Percentiles rank a stretch among this genome's conserved stretches.
phyloP scores from a whole-genome alignment of 192 early-diverging fungal genomes.

The Coemansia sp. region DNA sequence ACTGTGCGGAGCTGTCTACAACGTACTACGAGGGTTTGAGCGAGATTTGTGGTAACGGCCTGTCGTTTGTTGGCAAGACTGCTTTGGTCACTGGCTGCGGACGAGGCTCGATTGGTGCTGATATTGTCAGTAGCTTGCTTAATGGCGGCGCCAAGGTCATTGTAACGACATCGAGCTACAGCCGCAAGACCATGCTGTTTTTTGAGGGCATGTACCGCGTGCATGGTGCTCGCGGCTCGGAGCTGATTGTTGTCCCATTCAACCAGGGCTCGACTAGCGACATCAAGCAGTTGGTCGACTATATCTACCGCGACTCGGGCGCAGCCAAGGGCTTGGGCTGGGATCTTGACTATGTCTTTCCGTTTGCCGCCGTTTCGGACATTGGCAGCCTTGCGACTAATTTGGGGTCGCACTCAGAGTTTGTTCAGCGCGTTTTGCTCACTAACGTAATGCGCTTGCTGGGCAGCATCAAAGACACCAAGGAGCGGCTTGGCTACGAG shows the following conservation, averaged over 20 bases:
- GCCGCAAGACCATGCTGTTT: constrained; percentile 71
- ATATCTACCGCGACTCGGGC: too few relatives aligned
- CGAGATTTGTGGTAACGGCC: constrained; percentile 70
- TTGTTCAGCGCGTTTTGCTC: too few relatives aligned
- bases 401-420: too few relatives aligned
- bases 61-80: constrained; percentile 78
- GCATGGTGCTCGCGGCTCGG: constrained; percentile 82
- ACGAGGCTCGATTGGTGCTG: constrained; percentile 85
- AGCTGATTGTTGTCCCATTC: constrained; percentile 89
- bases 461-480: too few relatives aligned
- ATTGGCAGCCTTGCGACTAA: too few relatives aligned
- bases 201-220: constrained; percentile 86
- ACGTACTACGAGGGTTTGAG: constrained; percentile 75
- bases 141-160: constrained; percentile 87
- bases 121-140: constrained; percentile 80
- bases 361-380: too few relatives aligned
- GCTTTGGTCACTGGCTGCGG: constrained; percentile 91
- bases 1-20: constrained; percentile 64
- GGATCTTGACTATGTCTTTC: too few relatives aligned
- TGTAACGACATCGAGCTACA: constrained; percentile 87
- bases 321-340: too few relatives aligned
- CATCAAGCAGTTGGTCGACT: too few relatives aligned
- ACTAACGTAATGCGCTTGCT: too few relatives aligned
- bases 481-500: too few relatives aligned
- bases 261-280: constrained; percentile 95